phyloP scores from a whole-genome alignment of 805 yeast genomes.

The Scheffersomyces lignosus region DNA sequence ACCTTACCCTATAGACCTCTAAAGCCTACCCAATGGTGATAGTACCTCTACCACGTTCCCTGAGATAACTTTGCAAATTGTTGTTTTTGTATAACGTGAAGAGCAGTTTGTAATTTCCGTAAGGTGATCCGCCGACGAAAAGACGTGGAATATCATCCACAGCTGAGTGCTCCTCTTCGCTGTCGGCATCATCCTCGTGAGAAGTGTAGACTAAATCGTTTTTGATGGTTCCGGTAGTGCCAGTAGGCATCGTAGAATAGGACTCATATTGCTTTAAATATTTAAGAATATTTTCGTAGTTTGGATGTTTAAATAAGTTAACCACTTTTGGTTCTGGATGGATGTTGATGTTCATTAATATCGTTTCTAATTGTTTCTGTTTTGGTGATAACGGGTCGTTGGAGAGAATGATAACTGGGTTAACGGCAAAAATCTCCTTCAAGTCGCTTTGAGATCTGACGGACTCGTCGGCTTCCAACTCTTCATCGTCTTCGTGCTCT shows the following conservation, averaged over 20 bases:
- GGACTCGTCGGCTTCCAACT: not conserved
- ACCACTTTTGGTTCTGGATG: slow-evolving; percentile 35
- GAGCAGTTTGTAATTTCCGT: slow-evolving; percentile 27
- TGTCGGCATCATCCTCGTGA: slow-evolving; percentile 7
- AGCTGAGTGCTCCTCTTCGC: slow-evolving; percentile 7
- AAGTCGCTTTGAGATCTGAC: slow-evolving; percentile 20
- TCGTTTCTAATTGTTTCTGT: slow-evolving; percentile 13
- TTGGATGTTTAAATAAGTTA: slow-evolving; percentile 33
- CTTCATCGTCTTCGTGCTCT: not conserved
- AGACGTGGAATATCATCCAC: slow-evolving; percentile 29
- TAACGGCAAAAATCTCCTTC: slow-evolving; percentile 32
- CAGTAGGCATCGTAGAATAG: slow-evolving; percentile 2
- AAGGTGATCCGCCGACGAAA: slow-evolving; percentile 34
- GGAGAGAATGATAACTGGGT: slow-evolving; percentile 27
- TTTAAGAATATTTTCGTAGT: slow-evolving; percentile 19
- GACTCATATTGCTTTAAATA: slow-evolving; percentile 22
- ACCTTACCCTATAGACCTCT: too few species aligned
- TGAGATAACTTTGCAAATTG: slow-evolving; percentile 22
- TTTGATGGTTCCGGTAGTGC: slow-evolving; percentile 2
- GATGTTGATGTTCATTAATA: slow-evolving; percentile 23
- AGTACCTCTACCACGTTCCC: slow-evolving; percentile 26
- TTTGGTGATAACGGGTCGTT: slow-evolving; percentile 18
- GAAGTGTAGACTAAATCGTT: slow-evolving; percentile 6
- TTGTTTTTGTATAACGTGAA: slow-evolving; percentile 18
- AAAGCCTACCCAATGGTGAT: slow-evolving; percentile 22